These are phyloP conservation scores for Astraeus odoratus DNA, from an alignment of 768 basidiomycete species.

Conservation along the genomic window DNA sequence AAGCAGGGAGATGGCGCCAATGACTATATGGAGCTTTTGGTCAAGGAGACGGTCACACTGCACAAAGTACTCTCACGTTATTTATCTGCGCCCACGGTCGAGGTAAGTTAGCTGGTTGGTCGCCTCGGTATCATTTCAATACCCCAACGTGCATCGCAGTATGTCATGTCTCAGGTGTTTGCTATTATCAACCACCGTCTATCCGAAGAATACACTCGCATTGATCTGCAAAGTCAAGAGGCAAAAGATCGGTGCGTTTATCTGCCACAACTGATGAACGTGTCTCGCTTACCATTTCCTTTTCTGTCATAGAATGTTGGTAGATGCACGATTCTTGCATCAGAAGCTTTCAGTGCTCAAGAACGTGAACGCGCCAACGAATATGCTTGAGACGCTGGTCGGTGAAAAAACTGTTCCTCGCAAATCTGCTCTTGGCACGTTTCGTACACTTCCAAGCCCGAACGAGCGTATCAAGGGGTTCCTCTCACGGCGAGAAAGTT, in stretches of 20 bases:
- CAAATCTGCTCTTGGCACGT: conserved; percentile 21
- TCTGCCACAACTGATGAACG: conserved; percentile 5
- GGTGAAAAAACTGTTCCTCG: conserved; percentile 65
- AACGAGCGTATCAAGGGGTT: conserved; percentile 35
- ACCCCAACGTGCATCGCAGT: conserved; percentile 36
- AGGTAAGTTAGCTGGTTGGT: conserved; percentile 45
- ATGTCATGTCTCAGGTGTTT: conserved; percentile 93
- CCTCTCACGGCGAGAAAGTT: conserved; percentile 23
- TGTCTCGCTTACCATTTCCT: conserved; percentile 11
- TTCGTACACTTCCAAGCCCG: conserved; percentile 18
- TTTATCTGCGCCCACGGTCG: conserved; percentile 68
- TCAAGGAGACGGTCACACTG: conserved; percentile 91
- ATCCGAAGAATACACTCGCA: conserved; percentile 75
- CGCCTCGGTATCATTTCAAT: conserved; percentile 2
- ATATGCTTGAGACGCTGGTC: conserved; percentile 81
- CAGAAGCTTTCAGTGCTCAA: conserved; percentile 69
- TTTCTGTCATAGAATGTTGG: conserved; percentile 52
- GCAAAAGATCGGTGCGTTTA: conserved; percentile 72
- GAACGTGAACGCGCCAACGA: conserved; percentile 63
- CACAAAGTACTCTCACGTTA: conserved; percentile 96
- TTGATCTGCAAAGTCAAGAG: conserved; percentile 76
- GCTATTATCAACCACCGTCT: conserved; percentile 88
- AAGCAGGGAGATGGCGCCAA: conserved; percentile 60
- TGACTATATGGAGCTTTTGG: conserved; percentile 87
- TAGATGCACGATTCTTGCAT: conserved; percentile 72